Base-by-base conservation (phyloP, 257 asterid species). In the Salvia rosmarinus region DNA sequence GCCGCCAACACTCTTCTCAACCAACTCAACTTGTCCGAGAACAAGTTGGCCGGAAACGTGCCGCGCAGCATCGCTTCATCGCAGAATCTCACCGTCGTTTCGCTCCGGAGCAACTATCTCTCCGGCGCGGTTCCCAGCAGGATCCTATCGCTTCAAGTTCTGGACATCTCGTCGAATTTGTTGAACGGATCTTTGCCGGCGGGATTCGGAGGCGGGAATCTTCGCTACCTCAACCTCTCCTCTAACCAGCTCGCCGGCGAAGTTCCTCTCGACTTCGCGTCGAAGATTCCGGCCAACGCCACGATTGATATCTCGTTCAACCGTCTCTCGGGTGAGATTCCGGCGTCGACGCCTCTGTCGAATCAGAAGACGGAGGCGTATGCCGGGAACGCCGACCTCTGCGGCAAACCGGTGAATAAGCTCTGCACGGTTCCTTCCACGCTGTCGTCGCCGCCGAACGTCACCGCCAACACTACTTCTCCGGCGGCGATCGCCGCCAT, bases 401-500 rank as follows among this genome's bases (percentile, higher is more conserved):
- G 99, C 44, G 99, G 99, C 17, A 86, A 86, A 10, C 93, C 95
- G 34, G 77, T 89, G 62, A 79, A 81, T 74, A 89, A 82, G 40
- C 90, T 85, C 0, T 94, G 99, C 52, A 44, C 82, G 1, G 42
- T 85, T 20, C 98, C 99, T 67, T 91, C 98, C 20, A 80, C 88
- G 30, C 66, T 86, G 3, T 85, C 97, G 5, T 55, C 58, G n/a
- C 95, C 95, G 9, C 90, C 90, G 1, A 87, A 83, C 43, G 62
- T 55, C 13, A 47, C 88, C 0, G 19, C 78, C 8, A 91, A 85
- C 56, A 67, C 81, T 47, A 71, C 82, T 4, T 46, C 96, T 23
- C 87, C 97, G 1, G 97, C 97, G 1, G 98, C 98, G 8, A 91
- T 94, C 72, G 98, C 98, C 4, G 99, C 86, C 71, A 91, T 94